A percentile compares a stretch with the other conserved stretches of the same genome.
These are phyloP conservation scores for Starmerella ratchasimensis DNA, from an alignment of 805 yeast genomes.

Conservation along the genomic window DNA sequence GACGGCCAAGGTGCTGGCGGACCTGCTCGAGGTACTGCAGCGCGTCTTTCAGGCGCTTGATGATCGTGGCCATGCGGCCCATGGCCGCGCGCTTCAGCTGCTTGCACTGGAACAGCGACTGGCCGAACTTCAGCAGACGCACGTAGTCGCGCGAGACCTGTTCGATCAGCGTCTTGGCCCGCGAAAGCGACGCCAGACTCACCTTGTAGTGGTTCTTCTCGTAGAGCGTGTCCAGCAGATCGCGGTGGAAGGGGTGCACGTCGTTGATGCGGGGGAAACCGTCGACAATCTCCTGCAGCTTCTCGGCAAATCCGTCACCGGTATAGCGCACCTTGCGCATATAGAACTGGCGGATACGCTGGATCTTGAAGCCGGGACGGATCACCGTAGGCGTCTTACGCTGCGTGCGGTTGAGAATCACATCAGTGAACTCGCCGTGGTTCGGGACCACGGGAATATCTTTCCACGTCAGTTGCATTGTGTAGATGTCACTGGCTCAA, in stretches of 20 bases:
- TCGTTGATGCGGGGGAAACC: conserved; percentile 96
- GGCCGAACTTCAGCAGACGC: conserved; percentile 90
- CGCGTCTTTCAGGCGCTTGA: conserved; percentile 90
- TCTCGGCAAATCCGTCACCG: conserved; percentile 90
- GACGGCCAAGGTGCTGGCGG: conserved; percentile 96
- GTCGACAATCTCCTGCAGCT: conserved; percentile 66
- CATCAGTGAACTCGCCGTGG: conserved; percentile 85
- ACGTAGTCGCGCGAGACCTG: conserved; percentile 93
- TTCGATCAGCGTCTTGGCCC: conserved; percentile 87
- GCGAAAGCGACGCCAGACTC: conserved; percentile 83
- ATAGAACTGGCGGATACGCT: conserved; percentile 91
- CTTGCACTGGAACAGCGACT: conserved; percentile 95
- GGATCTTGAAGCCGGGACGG: conserved; percentile 89
- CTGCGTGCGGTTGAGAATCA: conserved; percentile 92
- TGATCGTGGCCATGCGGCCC: conserved; percentile 99
- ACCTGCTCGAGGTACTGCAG: conserved; percentile 90
- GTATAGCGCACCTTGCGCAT: conserved; percentile 97
- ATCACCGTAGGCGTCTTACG: conserved; percentile 99
- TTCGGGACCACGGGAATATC: conserved; percentile 93
- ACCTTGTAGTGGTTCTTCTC: conserved; percentile 98
- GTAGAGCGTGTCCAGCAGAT: conserved; percentile 91
- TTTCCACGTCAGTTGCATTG: conserved; percentile 95
- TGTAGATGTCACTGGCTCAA: too few relatives aligned
- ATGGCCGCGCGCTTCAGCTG: conserved; percentile 96
- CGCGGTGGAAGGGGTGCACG: conserved; percentile 96